Base-by-base conservation (phyloP, 106 monocot genomes). In the Agapanthus africanus region DNA sequence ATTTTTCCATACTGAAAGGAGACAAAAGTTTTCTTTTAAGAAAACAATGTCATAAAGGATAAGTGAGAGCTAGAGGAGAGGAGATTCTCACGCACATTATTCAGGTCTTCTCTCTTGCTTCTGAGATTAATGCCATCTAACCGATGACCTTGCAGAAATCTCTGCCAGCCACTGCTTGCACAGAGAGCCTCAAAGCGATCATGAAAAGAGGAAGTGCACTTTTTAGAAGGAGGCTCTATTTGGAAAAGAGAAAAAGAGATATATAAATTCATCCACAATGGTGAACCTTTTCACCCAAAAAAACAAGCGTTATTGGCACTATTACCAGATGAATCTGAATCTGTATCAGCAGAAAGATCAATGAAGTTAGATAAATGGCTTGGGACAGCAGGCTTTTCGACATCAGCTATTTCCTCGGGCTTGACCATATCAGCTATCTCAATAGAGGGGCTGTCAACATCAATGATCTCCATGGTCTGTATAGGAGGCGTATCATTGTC, bases 401-500 rank as follows among this genome's bases (percentile, higher is more conserved):
- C 34, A 77, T 66, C 59, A 79, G 39, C 15, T 47, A 32, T 68
- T 67, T 74, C 79, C 91, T 91, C n/a, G n/a, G n/a, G n/a, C n/a
- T n/a, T n/a, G n/a, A n/a, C n/a, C n/a, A n/a, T n/a, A n/a, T n/a
- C n/a, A n/a, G n/a, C n/a, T n/a, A n/a, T n/a, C n/a, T n/a, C n/a
- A n/a, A 40, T n/a, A 67, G 47, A 10, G 41, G 69, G 60, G 19
- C 25, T 36, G 26, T 18, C 56, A 4, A 15, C 37, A 78, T 68
- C 54, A 80, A 42, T n/a, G 39, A 35, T 69, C 66, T 74, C 80
- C 91, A n/a, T n/a, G n/a, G n/a, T n/a, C 87, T 79, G 63, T 67
- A 75, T 73, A 40, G n/a, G 13, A 65, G 40, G 40, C n/a, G n/a
- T n/a, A n/a, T n/a, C n/a, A n/a, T n/a, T n/a, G n/a, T n/a, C n/a